Conservation (phyloP, 495 filamentous ascomycete species). For the Cudoniella acicularis region DNA sequence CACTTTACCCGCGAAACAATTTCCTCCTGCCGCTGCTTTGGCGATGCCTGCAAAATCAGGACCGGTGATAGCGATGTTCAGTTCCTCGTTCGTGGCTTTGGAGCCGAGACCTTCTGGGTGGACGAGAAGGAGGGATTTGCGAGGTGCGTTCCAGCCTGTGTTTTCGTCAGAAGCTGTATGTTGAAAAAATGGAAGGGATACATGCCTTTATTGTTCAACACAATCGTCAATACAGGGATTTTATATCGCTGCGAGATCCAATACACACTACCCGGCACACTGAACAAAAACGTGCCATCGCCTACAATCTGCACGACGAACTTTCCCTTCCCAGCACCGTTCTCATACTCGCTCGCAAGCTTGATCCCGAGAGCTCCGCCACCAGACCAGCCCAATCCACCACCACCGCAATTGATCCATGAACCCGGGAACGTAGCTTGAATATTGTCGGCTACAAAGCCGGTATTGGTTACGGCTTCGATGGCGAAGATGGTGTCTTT, state of each 20-base stretch:
- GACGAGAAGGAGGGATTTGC: slow-evolving; percentile 70
- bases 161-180: too few species aligned
- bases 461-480: slow-evolving; percentile 84
- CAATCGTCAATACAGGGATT: slow-evolving; percentile 85
- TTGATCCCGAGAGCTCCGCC: slow-evolving; percentile 86
- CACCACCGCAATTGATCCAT: slow-evolving; percentile 93
- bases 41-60: slow-evolving; percentile 93
- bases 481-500: slow-evolving; percentile 78
- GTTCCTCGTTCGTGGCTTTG: slow-evolving; percentile 74
- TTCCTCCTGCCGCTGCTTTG: slow-evolving; percentile 79
- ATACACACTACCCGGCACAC: slow-evolving; percentile 84
- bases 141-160: slow-evolving; percentile 90
- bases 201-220: slow-evolving; percentile 92
- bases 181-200: too few species aligned
- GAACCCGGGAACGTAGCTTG: slow-evolving; percentile 70
- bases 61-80: slow-evolving; percentile 82
- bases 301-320: slow-evolving; percentile 94
- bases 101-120: slow-evolving; percentile 79
- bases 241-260: slow-evolving; percentile 87
- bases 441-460: slow-evolving; percentile 77
- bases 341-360: slow-evolving; percentile 66
- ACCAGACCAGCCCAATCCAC: slow-evolving; percentile 93
- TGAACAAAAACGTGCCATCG: slow-evolving; percentile 88
- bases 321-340: slow-evolving; percentile 59
- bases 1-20: slow-evolving; percentile 60